Conservation (phyloP, 2,329 filamentous ascomycete genomes). For the Penicillium psychrosexuale region DNA sequence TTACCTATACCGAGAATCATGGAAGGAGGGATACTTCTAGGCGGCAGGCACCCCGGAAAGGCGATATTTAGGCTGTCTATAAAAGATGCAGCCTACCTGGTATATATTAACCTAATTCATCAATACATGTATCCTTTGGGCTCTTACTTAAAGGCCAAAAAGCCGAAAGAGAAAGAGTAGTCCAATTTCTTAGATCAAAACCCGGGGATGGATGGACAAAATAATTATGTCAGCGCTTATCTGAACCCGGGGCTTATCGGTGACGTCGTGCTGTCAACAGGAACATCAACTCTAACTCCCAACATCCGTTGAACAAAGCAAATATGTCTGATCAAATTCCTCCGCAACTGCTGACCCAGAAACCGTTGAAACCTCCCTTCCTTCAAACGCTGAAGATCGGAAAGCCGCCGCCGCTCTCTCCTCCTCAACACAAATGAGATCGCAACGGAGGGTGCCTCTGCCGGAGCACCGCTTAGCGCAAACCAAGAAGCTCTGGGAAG, state of each 20-base stretch:
- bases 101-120: too few species aligned
- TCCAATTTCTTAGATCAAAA: too few species aligned
- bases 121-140: too few species aligned
- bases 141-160: too few species aligned
- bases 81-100: too few species aligned
- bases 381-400: conserved; percentile 49
- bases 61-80: too few species aligned
- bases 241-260: background rate
- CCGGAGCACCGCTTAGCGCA: conserved; percentile 33
- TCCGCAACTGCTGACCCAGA: conserved; percentile 38
- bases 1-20: too few species aligned
- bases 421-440: conserved; percentile 45
- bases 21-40: too few species aligned
- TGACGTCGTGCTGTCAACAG: conserved; percentile 1
- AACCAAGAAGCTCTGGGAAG: conserved; percentile 51
- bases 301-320: background rate
- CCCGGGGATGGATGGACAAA: too few species aligned
- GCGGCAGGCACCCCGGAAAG: too few species aligned
- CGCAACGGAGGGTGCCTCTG: conserved; percentile 31
- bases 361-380: conserved; percentile 32
- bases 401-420: conserved; percentile 51
- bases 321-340: conserved; percentile 45
- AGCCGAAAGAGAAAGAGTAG: too few species aligned
- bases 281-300: background rate
- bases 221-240: conserved; percentile 3